Conservation (phyloP, 495 filamentous ascomycete species). For the Penicillium manginii region DNA sequence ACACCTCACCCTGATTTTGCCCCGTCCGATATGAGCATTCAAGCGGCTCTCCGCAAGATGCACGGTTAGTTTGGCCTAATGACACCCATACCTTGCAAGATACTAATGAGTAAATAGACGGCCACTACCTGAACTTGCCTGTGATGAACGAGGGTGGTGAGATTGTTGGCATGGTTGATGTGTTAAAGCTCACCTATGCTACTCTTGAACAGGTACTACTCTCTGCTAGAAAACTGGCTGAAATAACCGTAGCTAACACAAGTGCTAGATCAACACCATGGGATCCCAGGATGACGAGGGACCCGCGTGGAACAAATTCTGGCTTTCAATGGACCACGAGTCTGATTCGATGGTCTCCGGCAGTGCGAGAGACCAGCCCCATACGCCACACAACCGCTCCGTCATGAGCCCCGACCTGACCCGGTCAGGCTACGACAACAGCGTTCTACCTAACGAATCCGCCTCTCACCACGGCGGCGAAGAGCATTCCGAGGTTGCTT, state of each 20-base stretch:
- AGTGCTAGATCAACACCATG: slow-evolving; percentile 71
- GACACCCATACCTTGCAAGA: not conserved
- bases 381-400: slow-evolving; percentile 65
- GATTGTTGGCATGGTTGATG: slow-evolving; percentile 99
- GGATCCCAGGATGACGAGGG: slow-evolving; percentile 84
- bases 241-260: slow-evolving; percentile 7
- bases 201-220: slow-evolving; percentile 85
- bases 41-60: slow-evolving; percentile 97
- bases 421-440: slow-evolving; percentile 69
- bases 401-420: slow-evolving; percentile 76
- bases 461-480: slow-evolving; percentile 89
- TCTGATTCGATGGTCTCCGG: slow-evolving; percentile 97
- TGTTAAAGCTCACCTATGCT: slow-evolving; percentile 95
- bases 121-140: slow-evolving; percentile 95
- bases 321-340: slow-evolving; percentile 94
- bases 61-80: slow-evolving; percentile 67
- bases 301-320: slow-evolving; percentile 99
- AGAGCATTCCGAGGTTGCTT: slow-evolving; percentile 66
- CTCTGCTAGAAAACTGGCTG: not conserved
- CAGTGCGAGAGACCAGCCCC: slow-evolving; percentile 72
- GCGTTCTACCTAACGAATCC: slow-evolving; percentile 88
- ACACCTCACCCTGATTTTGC: slow-evolving; percentile 98
- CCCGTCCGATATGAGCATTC: slow-evolving; percentile 98
- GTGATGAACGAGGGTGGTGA: slow-evolving; percentile 98
- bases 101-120: slow-evolving; percentile 63